Conservation (phyloP, 192 early-diverging fungal genomes). For the Radiomyces spectabilis region DNA sequence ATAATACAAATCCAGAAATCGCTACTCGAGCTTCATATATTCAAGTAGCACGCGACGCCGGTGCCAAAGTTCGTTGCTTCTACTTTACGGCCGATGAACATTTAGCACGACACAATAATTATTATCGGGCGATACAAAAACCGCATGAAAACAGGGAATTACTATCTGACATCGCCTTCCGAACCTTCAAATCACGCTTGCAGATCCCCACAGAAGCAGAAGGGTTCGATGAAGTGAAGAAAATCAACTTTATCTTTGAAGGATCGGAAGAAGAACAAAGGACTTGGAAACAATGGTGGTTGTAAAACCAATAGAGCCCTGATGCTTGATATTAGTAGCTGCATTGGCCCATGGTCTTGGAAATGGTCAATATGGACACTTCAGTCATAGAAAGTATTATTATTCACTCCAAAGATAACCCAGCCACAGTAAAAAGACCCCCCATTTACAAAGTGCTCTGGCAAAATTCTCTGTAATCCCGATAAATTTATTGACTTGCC, state of each 20-base stretch:
- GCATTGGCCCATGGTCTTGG: too few relatives aligned
- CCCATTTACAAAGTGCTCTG: too few relatives aligned
- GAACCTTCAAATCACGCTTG: conserved; percentile 36
- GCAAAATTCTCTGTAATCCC: too few relatives aligned
- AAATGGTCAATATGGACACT: too few relatives aligned
- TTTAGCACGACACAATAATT: conserved; percentile 75
- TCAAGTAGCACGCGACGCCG: conserved; percentile 43
- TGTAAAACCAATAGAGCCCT: too few relatives aligned
- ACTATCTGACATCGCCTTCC: conserved; percentile 51
- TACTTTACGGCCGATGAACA: conserved; percentile 46
- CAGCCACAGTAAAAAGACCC: too few relatives aligned
- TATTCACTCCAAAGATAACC: too few relatives aligned
- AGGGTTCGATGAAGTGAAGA: conserved; percentile 55
- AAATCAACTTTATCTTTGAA: conserved; percentile 47
- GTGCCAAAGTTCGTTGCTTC: conserved; percentile 56
- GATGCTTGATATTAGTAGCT: too few relatives aligned
- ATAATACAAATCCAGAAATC: conserved; percentile 77
- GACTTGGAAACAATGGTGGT: conserved; percentile 48
- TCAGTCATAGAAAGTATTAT: too few relatives aligned
- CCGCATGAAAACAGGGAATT: not conserved
- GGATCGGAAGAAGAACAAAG: conserved; percentile 34
- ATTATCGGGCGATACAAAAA: conserved; percentile 45
- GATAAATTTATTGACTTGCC: too few relatives aligned
- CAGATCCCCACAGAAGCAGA: conserved; percentile 37
- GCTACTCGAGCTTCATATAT: conserved; percentile 58